Evolutionary conservation across 805 yeast species (phyloP), one percentile per base, ranked within the genome.

Genomic region (Wickerhamomyces chambardii): DNA sequence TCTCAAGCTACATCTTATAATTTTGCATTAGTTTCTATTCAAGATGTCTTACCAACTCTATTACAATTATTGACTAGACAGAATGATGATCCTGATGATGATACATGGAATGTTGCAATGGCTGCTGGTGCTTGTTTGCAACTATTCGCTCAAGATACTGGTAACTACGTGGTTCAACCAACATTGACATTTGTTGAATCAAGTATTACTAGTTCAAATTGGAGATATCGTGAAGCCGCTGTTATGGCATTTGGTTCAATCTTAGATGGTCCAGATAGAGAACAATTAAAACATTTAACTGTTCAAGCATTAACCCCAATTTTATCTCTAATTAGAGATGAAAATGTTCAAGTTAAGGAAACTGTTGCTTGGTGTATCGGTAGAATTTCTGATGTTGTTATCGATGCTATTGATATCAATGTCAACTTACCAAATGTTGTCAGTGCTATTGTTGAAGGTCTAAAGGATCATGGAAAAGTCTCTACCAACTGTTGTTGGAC

Each of bases 291-390:
- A 34, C 59, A 61, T 7, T 69, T 87, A 35, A 80, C 90, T 42
- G 75, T 71, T 25, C 90, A 84, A 64, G 97, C 97, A 3, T 66
- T 92, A 42, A 73, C 73, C 25, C 86, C 96, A 16, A 81, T 92
- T 37, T 65, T 89, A 37, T 55, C 57, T 14, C 68, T 90, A 54
- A 85, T 89, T 63, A 65, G 61, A 29, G 97, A 92, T 59, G 72
- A 75, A 21, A 64, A 71, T 26, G 65, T 86, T 45, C 95, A 86
- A 53, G 98, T 92, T 19, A 83, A 85, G 55, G 98, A 92, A 55
- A 89, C 98, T 1, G 96, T 87, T 25, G 94, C 97, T 4, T 92
- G 98, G 98, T 90, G 97, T 63, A 67, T 92, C 41, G 98, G 98
- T 38, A 77, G 96, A 59, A 85, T 92, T 48, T 94, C 97, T 10